Evolutionary conservation across 2,329 filamentous ascomycete genomes (phyloP).

Genomic region (Diaporthe amygdali): DNA sequence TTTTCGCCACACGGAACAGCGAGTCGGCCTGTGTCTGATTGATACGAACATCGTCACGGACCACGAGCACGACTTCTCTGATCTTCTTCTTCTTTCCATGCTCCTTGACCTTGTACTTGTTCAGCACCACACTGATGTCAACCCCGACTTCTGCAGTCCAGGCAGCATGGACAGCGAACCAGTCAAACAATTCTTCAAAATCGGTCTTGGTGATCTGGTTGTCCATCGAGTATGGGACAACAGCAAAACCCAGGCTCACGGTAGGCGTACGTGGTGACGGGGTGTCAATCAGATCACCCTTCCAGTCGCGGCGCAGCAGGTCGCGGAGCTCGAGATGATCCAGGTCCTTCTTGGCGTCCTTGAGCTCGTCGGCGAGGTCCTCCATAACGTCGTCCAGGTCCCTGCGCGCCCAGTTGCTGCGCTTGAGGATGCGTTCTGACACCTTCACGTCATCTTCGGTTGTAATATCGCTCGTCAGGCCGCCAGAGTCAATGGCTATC

Average conservation of each 20-base stretch:
- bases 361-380: slow-evolving; percentile 44
- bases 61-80: slow-evolving; percentile 49
- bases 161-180: slow-evolving; percentile 52
- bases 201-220: slow-evolving; percentile 50
- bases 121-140: slow-evolving; percentile 49
- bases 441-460: slow-evolving; percentile 44
- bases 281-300: slow-evolving; percentile 50
- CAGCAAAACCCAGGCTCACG: slow-evolving; percentile 50
- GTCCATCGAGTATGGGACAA: slow-evolving; percentile 50
- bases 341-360: slow-evolving; percentile 47
- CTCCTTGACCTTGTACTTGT: slow-evolving; percentile 49
- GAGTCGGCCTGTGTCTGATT: slow-evolving; percentile 47
- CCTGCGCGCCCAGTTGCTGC: slow-evolving; percentile 46
- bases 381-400: slow-evolving; percentile 47
- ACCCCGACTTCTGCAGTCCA: slow-evolving; percentile 51
- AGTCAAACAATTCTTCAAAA: slow-evolving; percentile 51
- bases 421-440: slow-evolving; percentile 43
- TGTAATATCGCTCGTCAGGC: slow-evolving; percentile 38
- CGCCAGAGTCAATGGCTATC: slow-evolving; percentile 51
- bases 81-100: slow-evolving; percentile 48
- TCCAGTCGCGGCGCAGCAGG: slow-evolving; percentile 52
- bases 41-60: slow-evolving; percentile 49
- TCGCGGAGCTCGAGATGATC: slow-evolving; percentile 46
- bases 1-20: slow-evolving; percentile 43
- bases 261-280: slow-evolving; percentile 49